These are phyloP conservation scores for Penicillium sp. DNA, from an alignment of 2,329 filamentous ascomycete genomes.

Conservation along the genomic window DNA sequence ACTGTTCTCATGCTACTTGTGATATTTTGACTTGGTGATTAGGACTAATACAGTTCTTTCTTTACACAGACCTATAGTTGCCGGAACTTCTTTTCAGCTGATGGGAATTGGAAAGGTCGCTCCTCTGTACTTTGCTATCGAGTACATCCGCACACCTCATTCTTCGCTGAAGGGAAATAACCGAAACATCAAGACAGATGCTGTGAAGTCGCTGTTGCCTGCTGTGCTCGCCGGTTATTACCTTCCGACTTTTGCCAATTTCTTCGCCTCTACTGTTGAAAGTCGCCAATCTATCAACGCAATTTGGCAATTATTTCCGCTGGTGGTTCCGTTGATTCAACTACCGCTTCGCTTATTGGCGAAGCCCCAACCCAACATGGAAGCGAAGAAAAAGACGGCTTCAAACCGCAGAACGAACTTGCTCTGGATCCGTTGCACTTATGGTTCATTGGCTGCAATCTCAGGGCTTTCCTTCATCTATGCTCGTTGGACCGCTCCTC, in stretches of 20 bases:
- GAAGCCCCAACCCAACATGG: neutral
- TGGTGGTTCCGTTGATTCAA: neutral
- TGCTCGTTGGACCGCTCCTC: neutral
- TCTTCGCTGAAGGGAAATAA: neutral
- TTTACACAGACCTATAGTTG: neutral
- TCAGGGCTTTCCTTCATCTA: neutral
- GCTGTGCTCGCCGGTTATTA: neutral
- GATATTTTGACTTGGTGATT: neutral
- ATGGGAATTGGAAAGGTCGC: neutral
- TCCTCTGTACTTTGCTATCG: neutral
- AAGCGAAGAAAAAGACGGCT: neutral
- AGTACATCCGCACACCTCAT: neutral
- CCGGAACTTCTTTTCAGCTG: neutral
- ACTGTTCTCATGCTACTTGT: neutral
- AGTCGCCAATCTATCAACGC: neutral
- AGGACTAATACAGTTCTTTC: neutral
- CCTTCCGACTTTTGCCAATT: neutral
- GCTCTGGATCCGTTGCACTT: neutral
- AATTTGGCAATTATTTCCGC: neutral
- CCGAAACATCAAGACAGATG: neutral
- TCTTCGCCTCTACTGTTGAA: neutral
- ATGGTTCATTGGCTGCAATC: neutral
- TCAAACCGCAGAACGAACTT: neutral
- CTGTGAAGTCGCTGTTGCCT: neutral
- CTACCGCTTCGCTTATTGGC: neutral